Evolutionary conservation across 2,329 filamentous ascomycete species (phyloP), one percentile per base, ranked within the genome.

Genomic region (Sclerotinia nivalis): DNA sequence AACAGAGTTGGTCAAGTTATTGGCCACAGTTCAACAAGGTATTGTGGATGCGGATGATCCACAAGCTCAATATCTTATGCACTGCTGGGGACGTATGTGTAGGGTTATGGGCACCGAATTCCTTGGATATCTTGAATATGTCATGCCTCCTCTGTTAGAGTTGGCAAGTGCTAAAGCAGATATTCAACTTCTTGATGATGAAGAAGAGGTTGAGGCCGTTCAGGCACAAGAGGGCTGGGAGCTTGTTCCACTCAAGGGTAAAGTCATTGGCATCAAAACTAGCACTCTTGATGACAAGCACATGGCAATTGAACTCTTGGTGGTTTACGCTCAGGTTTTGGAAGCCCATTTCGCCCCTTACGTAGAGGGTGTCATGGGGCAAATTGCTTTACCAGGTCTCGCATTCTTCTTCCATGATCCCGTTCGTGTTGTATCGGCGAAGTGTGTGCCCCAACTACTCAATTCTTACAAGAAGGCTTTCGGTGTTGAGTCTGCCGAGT

Each of bases 401-500:
- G 92, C 93, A 4, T 99, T 99, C 85, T 99, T 98, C 85, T 99
- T 99, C 88, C 96, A 99, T 81, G 96, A 99, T 78, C 95, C 96
- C 0, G 96, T 98, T 69, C 90, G 96, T 68, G 95, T 96, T 66
- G 94, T 96, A 49, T 97, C 96, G 6, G 95, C 96, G 37, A 97
- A 97, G 82, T 89, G 96, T 75, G 92, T 99, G 8, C 96, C 96
- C 22, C 93, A 97, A 79, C 88, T 99, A 22, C 86, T 99, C 60
- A 96, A 93, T 79, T 93, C 94, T 2, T 97, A 94, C 85, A 97
- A 97, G 84, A 95, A 95, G 80, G 91, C 92, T 0, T 96, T 95
- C 77, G 95, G 95, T 5, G 85, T 88, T 52, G 87, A 90, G 58
- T 97, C 94, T 3, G 88, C 88, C 71, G 89, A 96, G 77, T 88